phyloP scores from a whole-genome alignment of 495 filamentous ascomycete species.

The Xylaria acuta region DNA sequence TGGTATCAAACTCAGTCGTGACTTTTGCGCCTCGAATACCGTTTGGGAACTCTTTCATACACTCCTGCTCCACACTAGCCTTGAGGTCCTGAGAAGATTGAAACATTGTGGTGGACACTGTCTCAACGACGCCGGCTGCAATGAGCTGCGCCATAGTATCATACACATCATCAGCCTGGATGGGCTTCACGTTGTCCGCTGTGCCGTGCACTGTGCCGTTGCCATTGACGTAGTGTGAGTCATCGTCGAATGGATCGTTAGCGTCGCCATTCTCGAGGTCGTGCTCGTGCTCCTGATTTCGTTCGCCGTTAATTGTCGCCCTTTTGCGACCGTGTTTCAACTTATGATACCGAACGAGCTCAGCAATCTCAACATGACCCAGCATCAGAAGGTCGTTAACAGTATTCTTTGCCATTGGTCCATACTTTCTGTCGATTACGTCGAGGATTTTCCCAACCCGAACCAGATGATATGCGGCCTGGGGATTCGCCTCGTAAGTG shows the following conservation, averaged over 20 bases:
- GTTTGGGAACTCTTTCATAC: constrained; percentile 46
- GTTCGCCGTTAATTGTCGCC: constrained; percentile 38
- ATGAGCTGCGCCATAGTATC: constrained; percentile 51
- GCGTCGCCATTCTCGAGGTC: constrained; percentile 4
- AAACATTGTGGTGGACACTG: constrained; percentile 45
- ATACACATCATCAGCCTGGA: constrained; percentile 45
- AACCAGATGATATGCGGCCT: constrained; percentile 77
- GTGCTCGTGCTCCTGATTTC: constrained; percentile 26
- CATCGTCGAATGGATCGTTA: constrained; percentile 29
- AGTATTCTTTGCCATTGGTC: constrained; percentile 70
- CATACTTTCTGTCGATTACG: constrained; percentile 72
- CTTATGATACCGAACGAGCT: constrained; percentile 62
- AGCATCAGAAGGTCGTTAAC: constrained; percentile 75
- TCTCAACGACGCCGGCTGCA: constrained; percentile 53
- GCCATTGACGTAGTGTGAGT: constrained; percentile 29
- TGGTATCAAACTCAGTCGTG: constrained; percentile 58
- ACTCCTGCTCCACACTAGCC: constrained; percentile 49
- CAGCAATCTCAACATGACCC: constrained; percentile 76
- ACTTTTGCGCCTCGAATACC: constrained; percentile 60
- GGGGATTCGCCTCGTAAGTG: constrained; percentile 79
- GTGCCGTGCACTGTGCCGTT: constrained; percentile 27
- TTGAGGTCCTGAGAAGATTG: constrained; percentile 48
- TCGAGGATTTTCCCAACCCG: constrained; percentile 84
- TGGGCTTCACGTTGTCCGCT: constrained; percentile 27
- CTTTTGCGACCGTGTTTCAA: constrained; percentile 44